Conservation (phyloP, 768 basidiomycete species). For the Mycena chlorophos region DNA sequence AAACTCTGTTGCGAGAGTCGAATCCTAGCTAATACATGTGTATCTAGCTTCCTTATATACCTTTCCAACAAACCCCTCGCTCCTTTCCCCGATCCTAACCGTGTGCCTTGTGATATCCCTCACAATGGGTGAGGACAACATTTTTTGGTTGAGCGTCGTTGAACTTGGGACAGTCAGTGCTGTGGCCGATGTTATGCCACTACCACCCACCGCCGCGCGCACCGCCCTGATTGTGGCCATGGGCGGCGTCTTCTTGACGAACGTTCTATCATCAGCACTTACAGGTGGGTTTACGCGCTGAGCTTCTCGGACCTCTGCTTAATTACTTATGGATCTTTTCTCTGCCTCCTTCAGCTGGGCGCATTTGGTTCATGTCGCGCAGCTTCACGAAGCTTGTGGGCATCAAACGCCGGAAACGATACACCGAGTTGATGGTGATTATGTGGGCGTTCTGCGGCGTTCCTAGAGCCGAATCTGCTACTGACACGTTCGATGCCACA, state of each 20-base stretch:
- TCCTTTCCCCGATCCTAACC: no score
- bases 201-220: neutral
- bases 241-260: neutral
- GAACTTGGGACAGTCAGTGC: neutral
- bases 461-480: neutral
- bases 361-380: neutral
- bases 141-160: neutral
- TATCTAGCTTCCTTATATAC: neutral
- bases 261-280: neutral
- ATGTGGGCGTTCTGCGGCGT: slow-evolving; percentile 1
- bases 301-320: no score
- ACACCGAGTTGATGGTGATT: slow-evolving; percentile 10
- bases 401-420: slow-evolving; percentile 1
- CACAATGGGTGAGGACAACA: neutral
- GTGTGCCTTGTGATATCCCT: no score
- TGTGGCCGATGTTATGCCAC: neutral
- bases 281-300: neutral
- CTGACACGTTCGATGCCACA: neutral
- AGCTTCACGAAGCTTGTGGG: neutral
- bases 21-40: neutral
- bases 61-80: no score
- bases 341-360: neutral
- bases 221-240: neutral
- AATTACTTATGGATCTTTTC: neutral
- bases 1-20: neutral